These are phyloP conservation scores for Euphrasia confusa DNA, from an alignment of 257 asterid species.

Conservation along the genomic window DNA sequence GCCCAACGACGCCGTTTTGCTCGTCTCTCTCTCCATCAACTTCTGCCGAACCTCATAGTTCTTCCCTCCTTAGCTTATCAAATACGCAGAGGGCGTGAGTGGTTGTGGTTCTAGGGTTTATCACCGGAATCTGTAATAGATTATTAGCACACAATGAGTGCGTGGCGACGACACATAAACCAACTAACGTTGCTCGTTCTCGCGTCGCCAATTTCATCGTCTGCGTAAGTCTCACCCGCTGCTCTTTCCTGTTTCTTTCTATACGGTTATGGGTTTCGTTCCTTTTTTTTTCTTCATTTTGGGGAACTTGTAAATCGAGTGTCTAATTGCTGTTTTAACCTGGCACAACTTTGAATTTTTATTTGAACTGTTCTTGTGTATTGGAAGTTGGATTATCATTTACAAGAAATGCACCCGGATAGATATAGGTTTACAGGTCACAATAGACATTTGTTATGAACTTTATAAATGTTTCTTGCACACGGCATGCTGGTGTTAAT, in stretches of 20 bases:
- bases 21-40: too few species aligned
- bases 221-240: conserved; percentile 50
- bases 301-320: neutral
- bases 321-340: neutral
- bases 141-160: conserved; percentile 20
- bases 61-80: too few species aligned
- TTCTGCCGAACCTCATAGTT: too few species aligned
- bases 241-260: too few species aligned
- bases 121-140: too few species aligned
- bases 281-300: too few species aligned
- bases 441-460: neutral
- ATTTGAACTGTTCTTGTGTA: conserved; percentile 12
- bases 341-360: conserved; percentile 13
- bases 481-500: neutral
- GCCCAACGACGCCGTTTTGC: too few species aligned
- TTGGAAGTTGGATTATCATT: conserved; percentile 9
- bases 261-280: too few species aligned
- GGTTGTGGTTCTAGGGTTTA: too few species aligned
- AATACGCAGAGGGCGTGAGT: too few species aligned
- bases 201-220: conserved; percentile 94
- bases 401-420: conserved; percentile 88
- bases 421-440: conserved; percentile 91
- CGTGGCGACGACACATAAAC: conserved; percentile 97
- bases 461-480: too few species aligned
- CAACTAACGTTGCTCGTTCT: conserved; percentile 89